Percentiles rank a stretch among this genome's conserved stretches.
These are phyloP conservation scores for Trichoderma koningii DNA, from an alignment of 2,329 filamentous ascomycete genomes.

Conservation along the genomic window DNA sequence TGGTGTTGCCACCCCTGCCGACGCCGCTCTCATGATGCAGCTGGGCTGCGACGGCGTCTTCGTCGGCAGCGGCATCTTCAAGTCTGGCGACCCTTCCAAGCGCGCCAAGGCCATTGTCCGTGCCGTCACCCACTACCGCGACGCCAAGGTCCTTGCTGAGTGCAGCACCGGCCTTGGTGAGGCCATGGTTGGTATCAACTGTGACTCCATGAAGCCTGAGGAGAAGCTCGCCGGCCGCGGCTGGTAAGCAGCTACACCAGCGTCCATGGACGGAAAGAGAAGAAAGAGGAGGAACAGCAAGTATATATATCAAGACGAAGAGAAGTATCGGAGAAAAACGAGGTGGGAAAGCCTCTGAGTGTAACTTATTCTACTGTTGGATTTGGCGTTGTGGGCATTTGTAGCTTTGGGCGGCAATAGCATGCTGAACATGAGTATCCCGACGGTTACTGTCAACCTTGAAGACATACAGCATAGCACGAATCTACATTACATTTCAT, in stretches of 20 bases:
- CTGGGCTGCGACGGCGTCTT: conserved; percentile 97
- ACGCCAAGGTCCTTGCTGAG: conserved; percentile 82
- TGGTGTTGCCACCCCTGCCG: conserved; percentile 98
- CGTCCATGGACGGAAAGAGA: neutral
- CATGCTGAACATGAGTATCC: conserved; percentile 20
- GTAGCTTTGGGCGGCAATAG: conserved; percentile 20
- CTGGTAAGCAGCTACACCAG: conserved; percentile 58
- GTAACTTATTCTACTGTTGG: conserved; percentile 10
- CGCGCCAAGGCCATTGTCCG: conserved; percentile 92
- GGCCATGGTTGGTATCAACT: conserved; percentile 96
- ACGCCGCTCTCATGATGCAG: conserved; percentile 98
- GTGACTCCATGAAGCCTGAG: conserved; percentile 70
- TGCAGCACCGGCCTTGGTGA: conserved; percentile 89
- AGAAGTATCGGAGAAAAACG: neutral
- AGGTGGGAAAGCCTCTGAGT: conserved; percentile 1
- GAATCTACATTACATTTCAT: conserved; percentile 3
- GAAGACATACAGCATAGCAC: conserved; percentile 2
- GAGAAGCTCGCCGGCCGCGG: conserved; percentile 85
- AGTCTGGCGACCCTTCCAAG: conserved; percentile 87
- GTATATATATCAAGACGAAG: neutral
- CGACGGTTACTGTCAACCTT: neutral
- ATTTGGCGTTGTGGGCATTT: conserved; percentile 24
- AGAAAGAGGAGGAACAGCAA: neutral
- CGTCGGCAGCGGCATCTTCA: conserved; percentile 96
- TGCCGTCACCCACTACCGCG: conserved; percentile 86